These are phyloP conservation scores for Fusarium sp. DNA, from an alignment of 2,329 filamentous ascomycete genomes.

Conservation along the genomic window DNA sequence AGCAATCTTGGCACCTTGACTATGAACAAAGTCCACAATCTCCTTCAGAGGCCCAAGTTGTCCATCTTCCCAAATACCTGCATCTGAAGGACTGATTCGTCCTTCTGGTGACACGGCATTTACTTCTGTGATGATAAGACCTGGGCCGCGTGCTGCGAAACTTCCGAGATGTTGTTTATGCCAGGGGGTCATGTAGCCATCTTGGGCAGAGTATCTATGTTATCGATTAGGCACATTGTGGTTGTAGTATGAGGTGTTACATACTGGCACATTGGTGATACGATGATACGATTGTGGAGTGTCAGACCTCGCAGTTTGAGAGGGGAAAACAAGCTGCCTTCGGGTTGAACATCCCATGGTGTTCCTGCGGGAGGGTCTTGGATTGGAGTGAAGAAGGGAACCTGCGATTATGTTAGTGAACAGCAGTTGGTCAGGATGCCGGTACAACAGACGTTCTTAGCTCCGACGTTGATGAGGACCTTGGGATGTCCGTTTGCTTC, in stretches of 20 bases:
- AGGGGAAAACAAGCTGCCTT: conserved; percentile 56
- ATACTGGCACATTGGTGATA: conserved; percentile 63
- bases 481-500: conserved; percentile 15
- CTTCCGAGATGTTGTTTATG: conserved; percentile 57
- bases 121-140: conserved; percentile 75
- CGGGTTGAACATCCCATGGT: conserved; percentile 41
- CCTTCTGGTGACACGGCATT: conserved; percentile 75
- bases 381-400: conserved; percentile 44
- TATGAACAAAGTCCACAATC: conserved; percentile 72
- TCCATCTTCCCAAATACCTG: conserved; percentile 77
- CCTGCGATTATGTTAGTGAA: conserved; percentile 9
- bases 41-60: conserved; percentile 71
- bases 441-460: conserved; percentile 30
- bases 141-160: conserved; percentile 59
- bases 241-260: background rate
- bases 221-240: background rate
- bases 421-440: background rate
- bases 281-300: conserved; percentile 61
- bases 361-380: conserved; percentile 45
- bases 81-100: conserved; percentile 77
- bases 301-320: conserved; percentile 58
- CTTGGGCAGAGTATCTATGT: conserved; percentile 50
- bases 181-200: conserved; percentile 58
- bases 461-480: conserved; percentile 37
- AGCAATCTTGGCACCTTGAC: conserved; percentile 73